phyloP scores from a whole-genome alignment of 306 rosid species.

The Fagus crenata region DNA sequence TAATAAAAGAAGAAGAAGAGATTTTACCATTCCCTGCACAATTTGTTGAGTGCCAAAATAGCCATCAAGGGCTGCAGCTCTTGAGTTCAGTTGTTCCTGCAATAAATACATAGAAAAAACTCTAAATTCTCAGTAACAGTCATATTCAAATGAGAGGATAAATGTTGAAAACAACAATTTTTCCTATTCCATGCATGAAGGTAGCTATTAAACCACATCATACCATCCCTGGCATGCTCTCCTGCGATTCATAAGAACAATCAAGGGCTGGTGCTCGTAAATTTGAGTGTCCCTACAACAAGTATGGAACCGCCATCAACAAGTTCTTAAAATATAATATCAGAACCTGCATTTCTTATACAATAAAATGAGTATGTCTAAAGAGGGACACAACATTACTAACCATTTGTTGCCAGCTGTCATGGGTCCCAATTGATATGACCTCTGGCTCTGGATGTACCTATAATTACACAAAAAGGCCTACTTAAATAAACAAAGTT shows the following conservation, averaged over 20 bases:
- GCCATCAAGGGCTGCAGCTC: constrained; percentile 41
- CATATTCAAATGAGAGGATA: background rate
- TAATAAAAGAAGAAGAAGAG: background rate
- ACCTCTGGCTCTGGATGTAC: constrained; percentile 30
- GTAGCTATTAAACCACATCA: constrained; percentile 17
- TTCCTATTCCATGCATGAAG: background rate
- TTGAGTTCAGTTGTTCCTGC: constrained; percentile 40
- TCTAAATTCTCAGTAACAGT: constrained; percentile 18
- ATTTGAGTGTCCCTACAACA: constrained; percentile 30
- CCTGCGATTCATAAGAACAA: constrained; percentile 32
- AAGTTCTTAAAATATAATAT: background rate
- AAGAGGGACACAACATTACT: constrained; percentile 10
- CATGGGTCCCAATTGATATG: constrained; percentile 27
- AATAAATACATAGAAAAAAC: background rate
- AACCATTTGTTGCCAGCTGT: constrained; percentile 48
- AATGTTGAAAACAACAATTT: background rate
- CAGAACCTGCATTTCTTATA: background rate
- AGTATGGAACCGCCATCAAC: constrained; percentile 11
- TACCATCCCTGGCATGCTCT: constrained; percentile 27
- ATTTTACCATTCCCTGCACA: constrained; percentile 39
- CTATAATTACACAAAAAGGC: constrained; percentile 24
- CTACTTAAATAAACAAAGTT: constrained; percentile 4
- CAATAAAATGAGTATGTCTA: background rate
- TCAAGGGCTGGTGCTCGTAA: constrained; percentile 21
- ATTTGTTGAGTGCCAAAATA: constrained; percentile 35